Evolutionary conservation across 768 basidiomycete species (phyloP), one percentile per base, ranked within the genome.

Genomic region (Leccinum rimulosum): DNA sequence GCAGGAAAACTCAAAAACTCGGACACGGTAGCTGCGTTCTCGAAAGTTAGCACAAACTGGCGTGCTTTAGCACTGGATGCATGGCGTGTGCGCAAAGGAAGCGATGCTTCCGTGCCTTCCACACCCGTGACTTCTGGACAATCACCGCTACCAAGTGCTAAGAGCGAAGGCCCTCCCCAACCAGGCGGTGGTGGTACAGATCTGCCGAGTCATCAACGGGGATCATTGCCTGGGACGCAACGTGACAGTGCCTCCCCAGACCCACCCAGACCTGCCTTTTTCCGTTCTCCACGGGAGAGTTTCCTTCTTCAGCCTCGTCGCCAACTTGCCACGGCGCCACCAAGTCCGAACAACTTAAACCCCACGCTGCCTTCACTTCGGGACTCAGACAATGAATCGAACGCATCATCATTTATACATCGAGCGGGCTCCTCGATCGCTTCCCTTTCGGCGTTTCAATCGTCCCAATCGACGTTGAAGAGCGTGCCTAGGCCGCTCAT

Each of bases 31-130:
- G 90, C 91, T 12, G 78, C 82, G 1, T 72, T 91, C 15, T 78
- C 91, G 2, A 93, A 90, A 73, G 84, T 81, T 55, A 85, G 89
- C 71, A 87, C 82, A 27, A 91, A 91, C 61, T 89, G 86, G 86
- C 81, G 83, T 19, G 88, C 88, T 19, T 86, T 79, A 63, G 84
- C 86, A 64, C 59, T 73, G 50, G 63, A 65, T 47, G 72, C 69
- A 15, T 75, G 72, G 74, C 54, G 65, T 25, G 65, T 60, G 38
- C 70, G 66, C 40, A 62, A 60, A 49, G 66, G 17, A 33, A 70
- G 55, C 52, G 35, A 54, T 30, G 36, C 56, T 6, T 55, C 65
- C 38, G 36, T 35, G 4, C 19, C 58, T 4, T 35, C 69, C 6
- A 17, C 4, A 17, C 58, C 59, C 6, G 45, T 45, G 14, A 12